Evolutionary conservation across 2,329 filamentous ascomycete genomes (phyloP), one percentile per base, ranked within the genome.

Genomic region (Trichoderma pleuroti): DNA sequence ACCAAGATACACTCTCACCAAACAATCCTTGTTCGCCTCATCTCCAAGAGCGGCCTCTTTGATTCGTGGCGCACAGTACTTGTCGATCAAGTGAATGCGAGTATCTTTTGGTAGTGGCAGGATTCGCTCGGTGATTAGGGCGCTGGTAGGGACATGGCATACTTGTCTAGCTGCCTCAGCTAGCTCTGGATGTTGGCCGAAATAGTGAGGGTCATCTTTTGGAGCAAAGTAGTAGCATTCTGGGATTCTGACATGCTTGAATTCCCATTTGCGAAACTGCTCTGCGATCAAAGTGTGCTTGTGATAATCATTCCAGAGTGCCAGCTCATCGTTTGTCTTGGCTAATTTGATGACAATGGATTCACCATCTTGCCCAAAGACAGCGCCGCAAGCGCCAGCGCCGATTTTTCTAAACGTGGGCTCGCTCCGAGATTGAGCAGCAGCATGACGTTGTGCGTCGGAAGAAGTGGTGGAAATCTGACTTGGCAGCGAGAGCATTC

Each of bases 101-200:
- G 72, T 72, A 4, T 30, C 9, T 18, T 72, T 36, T 2, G 76
- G 74, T 4, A 79, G 74, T 8, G 77, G 75, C 16, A 68, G 62
- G 60, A 79, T 78, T 7, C 75, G 72, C 49, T 78, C 75, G 0
- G 72, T 72, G 14, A 75, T 30, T 3, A 79, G 71, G 1, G 70
- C 73, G 28, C 69, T 39, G 16, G 76, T 73, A 3, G 76, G 77
- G 5, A 76, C 1, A 7, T 73, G 24, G 18, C 74, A 74, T 2
- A 68, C 6, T 11, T 57, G 4, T n/a, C n/a, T n/a, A 14, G 72
- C 74, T 14, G 70, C 67, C 12, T 72, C 61, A 3, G 34, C 28
- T 11, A 76, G 64, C 0, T 24, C 14, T 2, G 67, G 73, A 30
- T 64, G 57, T 2, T 60, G 11, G 2, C 57, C 5, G 46, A 76